Percentiles rank a stretch among this genome's conserved stretches.
Evolutionary conservation across 345 rosid species (phyloP).

Genomic region (Combretum micranthum): DNA sequence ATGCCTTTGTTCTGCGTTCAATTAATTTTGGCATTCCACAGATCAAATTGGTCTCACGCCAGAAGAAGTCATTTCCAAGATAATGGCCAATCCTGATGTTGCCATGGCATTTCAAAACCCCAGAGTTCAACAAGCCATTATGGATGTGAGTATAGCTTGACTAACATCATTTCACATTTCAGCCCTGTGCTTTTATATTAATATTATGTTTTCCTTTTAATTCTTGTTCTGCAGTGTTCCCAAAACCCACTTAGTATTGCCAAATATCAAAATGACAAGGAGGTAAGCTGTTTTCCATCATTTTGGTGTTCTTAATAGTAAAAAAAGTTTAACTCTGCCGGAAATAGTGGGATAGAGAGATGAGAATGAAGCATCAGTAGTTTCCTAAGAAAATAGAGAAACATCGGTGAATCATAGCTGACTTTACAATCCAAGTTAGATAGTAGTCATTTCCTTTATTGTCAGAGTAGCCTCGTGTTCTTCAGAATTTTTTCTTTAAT

Average conservation of each 20-base stretch:
- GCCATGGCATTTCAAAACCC: slow-evolving; percentile 96
- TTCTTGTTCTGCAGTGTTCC: slow-evolving; percentile 64
- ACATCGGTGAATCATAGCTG: no score
- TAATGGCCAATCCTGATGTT: slow-evolving; percentile 92
- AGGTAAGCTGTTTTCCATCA: slow-evolving; percentile 35
- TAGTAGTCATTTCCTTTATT: no score
- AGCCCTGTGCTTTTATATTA: no score
- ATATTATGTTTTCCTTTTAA: slow-evolving; percentile 5
- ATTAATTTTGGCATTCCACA: slow-evolving; percentile 20
- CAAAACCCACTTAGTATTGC: slow-evolving; percentile 82
- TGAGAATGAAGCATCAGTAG: no score
- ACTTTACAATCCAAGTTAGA: no score
- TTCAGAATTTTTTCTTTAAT: no score
- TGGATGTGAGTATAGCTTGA: slow-evolving; percentile 56
- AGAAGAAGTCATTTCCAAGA: slow-evolving; percentile 84
- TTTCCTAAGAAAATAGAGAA: no score
- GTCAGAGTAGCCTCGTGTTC: no score
- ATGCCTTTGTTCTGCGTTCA: neutral
- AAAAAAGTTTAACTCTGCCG: no score
- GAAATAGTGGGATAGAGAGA: no score
- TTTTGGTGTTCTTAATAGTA: no score
- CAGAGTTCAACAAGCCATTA: slow-evolving; percentile 84
- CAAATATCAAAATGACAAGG: slow-evolving; percentile 97
- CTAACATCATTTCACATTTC: neutral
- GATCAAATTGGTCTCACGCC: slow-evolving; percentile 98